Evolutionary conservation across 129 eudicot species (phyloP).

Genomic region (Rutidosis leptorrhynchoides): DNA sequence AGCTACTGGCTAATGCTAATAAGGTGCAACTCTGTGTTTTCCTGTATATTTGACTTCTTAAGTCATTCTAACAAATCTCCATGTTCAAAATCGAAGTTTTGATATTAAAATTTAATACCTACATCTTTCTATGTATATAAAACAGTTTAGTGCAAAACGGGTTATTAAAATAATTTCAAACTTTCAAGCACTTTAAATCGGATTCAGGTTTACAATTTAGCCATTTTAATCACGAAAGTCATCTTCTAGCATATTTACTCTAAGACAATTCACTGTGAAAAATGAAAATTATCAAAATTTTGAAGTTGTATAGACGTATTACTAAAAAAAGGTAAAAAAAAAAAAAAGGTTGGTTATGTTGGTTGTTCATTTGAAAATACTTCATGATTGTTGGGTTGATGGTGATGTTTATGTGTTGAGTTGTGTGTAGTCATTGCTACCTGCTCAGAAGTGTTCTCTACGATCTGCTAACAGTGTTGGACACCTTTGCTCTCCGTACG

Average conservation of each 20-base stretch:
- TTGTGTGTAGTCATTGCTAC: no score
- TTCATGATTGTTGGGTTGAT: no score
- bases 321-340: no score
- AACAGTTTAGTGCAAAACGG: not conserved
- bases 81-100: not conserved
- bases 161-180: not conserved
- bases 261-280: not conserved
- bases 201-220: not conserved
- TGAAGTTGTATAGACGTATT: conserved; percentile 59
- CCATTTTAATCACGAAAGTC: conserved; percentile 25
- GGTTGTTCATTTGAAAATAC: no score
- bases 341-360: no score
- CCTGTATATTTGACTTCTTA: conserved; percentile 7
- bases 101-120: conserved; percentile 3
- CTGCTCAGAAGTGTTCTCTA: no score
- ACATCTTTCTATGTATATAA: not conserved
- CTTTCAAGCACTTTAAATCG: not conserved
- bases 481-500: no score
- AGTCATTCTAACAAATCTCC: conserved; percentile 22
- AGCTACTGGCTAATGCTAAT: conserved; percentile 78
- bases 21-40: conserved; percentile 36
- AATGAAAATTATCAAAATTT: conserved; percentile 18
- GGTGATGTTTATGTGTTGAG: no score
- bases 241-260: conserved; percentile 1
- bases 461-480: no score